Percentiles rank a stretch among this genome's conserved stretches.
These are phyloP conservation scores for Silene latifolia DNA, from an alignment of 148 eudicot genomes.

Conservation along the genomic window DNA sequence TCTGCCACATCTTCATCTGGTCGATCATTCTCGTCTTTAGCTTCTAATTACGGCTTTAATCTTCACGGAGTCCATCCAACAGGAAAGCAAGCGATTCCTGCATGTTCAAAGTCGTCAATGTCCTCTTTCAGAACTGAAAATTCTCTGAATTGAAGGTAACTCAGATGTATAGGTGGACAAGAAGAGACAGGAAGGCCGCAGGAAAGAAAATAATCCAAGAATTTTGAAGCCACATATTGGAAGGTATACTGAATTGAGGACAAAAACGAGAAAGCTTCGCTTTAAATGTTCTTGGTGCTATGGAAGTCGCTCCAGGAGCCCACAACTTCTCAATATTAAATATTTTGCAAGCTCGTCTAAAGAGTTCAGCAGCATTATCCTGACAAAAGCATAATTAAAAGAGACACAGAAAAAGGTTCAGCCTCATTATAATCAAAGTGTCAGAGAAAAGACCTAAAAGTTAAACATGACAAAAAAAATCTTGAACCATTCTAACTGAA, in stretches of 20 bases:
- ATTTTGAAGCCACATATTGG: not conserved
- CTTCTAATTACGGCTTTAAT: constrained; percentile 89
- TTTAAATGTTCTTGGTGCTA: constrained; percentile 76
- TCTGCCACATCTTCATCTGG: constrained; percentile 88
- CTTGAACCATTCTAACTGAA: constrained; percentile 1
- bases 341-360: too few relatives aligned
- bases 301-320: constrained; percentile 93
- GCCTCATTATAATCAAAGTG: too few relatives aligned
- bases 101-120: constrained; percentile 7
- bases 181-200: not conserved
- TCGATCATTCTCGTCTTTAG: constrained; percentile 81
- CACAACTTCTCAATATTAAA: too few relatives aligned
- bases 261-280: constrained; percentile 89
- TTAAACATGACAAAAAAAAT: not conserved
- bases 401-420: too few relatives aligned
- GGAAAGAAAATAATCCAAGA: constrained; percentile 7
- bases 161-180: not conserved
- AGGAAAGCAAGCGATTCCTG: constrained; percentile 92
- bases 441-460: not conserved
- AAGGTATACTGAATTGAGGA: constrained; percentile 72
- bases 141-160: not conserved
- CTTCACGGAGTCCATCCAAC: constrained; percentile 99
- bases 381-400: too few relatives aligned
- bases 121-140: not conserved
- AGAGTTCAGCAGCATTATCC: too few relatives aligned